Percentiles rank a stretch among this genome's conserved stretches.
phyloP scores from a whole-genome alignment of 441 rosid species.

The Adansonia gregorii region DNA sequence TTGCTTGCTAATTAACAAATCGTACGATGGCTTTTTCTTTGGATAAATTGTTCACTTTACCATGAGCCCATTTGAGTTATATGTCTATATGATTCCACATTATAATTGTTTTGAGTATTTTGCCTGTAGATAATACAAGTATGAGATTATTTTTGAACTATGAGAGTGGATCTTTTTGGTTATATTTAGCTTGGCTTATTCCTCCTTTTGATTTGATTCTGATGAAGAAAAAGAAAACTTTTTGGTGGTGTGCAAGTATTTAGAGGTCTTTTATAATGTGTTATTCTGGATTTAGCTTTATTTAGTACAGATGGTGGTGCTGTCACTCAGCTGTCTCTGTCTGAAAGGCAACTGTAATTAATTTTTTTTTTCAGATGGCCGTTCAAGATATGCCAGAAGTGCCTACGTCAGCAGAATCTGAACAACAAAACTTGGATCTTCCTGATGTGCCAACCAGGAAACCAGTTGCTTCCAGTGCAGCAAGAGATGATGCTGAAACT shows the following conservation, averaged over 20 bases:
- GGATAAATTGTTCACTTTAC: neutral
- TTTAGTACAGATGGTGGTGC: neutral
- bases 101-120: neutral
- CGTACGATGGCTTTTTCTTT: neutral
- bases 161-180: neutral
- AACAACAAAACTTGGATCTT: conserved; percentile 63
- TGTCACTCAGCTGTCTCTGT: neutral
- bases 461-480: conserved; percentile 48
- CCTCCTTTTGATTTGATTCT: conserved; percentile 9
- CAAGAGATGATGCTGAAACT: conserved; percentile 39
- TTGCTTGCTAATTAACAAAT: neutral
- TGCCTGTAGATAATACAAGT: neutral
- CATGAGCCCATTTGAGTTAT: neutral
- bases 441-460: conserved; percentile 75
- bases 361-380: conserved; percentile 45
- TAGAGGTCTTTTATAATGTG: neutral
- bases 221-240: neutral
- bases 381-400: conserved; percentile 79
- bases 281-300: neutral
- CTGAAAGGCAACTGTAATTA: neutral
- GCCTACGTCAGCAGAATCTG: conserved; percentile 45
- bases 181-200: conserved; percentile 4
- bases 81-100: neutral
- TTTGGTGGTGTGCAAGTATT: neutral
- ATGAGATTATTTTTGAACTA: neutral